Conservation (phyloP, 345 rosid genomes). For the Boechera retrofracta region DNA sequence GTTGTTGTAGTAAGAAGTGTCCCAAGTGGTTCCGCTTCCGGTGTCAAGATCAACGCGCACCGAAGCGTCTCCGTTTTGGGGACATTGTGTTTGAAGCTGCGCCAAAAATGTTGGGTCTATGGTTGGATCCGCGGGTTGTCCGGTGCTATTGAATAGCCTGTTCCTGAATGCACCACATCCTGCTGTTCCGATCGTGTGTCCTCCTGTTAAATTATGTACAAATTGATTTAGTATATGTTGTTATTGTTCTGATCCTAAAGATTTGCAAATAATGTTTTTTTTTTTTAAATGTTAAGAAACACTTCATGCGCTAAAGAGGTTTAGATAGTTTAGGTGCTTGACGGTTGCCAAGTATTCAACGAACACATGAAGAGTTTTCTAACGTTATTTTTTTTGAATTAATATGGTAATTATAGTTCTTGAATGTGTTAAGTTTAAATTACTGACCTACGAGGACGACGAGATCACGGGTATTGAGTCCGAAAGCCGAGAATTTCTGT, state of each 20-base stretch:
- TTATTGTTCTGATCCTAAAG: neutral
- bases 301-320: too few species aligned
- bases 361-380: neutral
- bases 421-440: slow-evolving; percentile 1
- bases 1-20: slow-evolving; percentile 53
- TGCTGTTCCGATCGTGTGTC: slow-evolving; percentile 63
- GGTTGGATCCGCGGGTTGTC: slow-evolving; percentile 51
- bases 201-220: slow-evolving; percentile 45
- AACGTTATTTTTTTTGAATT: slow-evolving; percentile 4
- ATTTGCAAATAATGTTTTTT: too few species aligned
- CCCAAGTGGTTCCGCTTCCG: slow-evolving; percentile 55
- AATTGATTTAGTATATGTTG: slow-evolving; percentile 8
- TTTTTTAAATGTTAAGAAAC: too few species aligned
- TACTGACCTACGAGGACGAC: slow-evolving; percentile 56
- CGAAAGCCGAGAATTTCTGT: slow-evolving; percentile 47
- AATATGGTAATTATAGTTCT: slow-evolving; percentile 8
- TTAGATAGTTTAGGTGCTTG: neutral
- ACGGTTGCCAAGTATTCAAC: neutral
- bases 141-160: slow-evolving; percentile 50
- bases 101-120: slow-evolving; percentile 47
- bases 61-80: slow-evolving; percentile 49
- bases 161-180: slow-evolving; percentile 51
- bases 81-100: slow-evolving; percentile 53
- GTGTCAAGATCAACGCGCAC: slow-evolving; percentile 56
- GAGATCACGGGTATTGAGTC: slow-evolving; percentile 55